phyloP scores from a whole-genome alignment of 805 yeast genomes.

The Cyberlindnera mycetangii region DNA sequence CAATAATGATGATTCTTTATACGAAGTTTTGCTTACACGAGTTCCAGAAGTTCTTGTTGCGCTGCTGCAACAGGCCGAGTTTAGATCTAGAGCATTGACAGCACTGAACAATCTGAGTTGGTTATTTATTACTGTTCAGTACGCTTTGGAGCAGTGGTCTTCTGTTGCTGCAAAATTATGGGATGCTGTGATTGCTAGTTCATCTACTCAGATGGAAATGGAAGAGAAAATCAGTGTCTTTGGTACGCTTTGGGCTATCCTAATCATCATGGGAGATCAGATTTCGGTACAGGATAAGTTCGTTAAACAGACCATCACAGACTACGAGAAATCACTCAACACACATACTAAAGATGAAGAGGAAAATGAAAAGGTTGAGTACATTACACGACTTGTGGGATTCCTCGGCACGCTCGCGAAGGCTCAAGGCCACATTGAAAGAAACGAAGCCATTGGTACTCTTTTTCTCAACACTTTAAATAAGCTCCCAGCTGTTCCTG shows the following conservation, averaged over 20 bases:
- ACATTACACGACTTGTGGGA: constrained; percentile 44
- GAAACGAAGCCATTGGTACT: constrained; percentile 44
- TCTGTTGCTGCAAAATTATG: constrained; percentile 10
- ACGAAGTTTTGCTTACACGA: constrained; percentile 18
- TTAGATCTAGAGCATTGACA: constrained; percentile 53
- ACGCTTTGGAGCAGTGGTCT: constrained; percentile 17
- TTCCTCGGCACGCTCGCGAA: constrained; percentile 50
- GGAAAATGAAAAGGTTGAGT: constrained; percentile 35
- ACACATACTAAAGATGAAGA: constrained; percentile 17
- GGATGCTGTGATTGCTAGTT: constrained; percentile 14
- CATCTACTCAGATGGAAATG: constrained; percentile 18
- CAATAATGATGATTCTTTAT: constrained; percentile 11
- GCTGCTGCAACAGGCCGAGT: constrained; percentile 40
- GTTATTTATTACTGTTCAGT: constrained; percentile 35
- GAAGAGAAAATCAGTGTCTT: constrained; percentile 34
- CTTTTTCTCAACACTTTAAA: constrained; percentile 37
- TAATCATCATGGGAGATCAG: constrained; percentile 29
- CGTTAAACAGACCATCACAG: constrained; percentile 21
- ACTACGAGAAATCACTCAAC: constrained; percentile 18
- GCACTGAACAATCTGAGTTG: constrained; percentile 73
- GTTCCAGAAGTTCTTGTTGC: constrained; percentile 38
- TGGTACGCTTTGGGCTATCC: constrained; percentile 45
- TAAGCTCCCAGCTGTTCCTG: constrained; percentile 27
- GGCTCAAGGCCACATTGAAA: constrained; percentile 40
- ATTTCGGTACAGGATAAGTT: constrained; percentile 28